Evolutionary conservation across 805 yeast genomes (phyloP), one percentile per base, ranked within the genome.

Genomic region (Nakazawaea ernobii): DNA sequence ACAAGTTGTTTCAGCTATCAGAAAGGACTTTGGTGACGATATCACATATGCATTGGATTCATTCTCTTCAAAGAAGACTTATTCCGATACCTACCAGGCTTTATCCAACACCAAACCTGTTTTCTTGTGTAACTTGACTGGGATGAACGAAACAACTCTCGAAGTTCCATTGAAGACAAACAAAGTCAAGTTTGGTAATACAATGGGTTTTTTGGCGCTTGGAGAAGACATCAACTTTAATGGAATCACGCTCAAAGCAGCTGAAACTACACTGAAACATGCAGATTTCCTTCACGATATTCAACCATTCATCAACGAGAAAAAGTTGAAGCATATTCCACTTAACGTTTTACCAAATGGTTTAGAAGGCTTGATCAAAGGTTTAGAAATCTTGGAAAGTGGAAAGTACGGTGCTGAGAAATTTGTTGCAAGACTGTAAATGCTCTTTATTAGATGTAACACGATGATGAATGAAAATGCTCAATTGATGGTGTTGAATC

Each of bases 161-260:
- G 52, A 32, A 9, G 62, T 57, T 32, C 57, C 15, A 8, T 8
- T 58, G 37, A 67, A 70, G 55, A 58, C 58, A 42, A 58, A 61
- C 2, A 64, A 67, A 42, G 72, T 71, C 24, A 52, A 41, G 6
- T 55, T 66, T 35, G 60, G 55, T 4, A 54, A 58, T 13, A 65
- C 75, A 2, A 45, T 74, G 24, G 67, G 70, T 13, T 74, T 73
- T 48, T 42, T 61, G 9, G 68, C 65, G 10, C 51, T 53, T 15
- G 77, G 76, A 48, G 56, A 58, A 9, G 65, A 61, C 2, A 59
- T 66, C 32, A 54, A 65, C 26, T 62, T 72, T 27, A 68, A 60
- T 38, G 61, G 57, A 11, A 54, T 54, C 5, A 3, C 5, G 5
- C 24, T 20, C 24, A 20, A 20, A 20, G 24, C 24, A 3, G 24